Evolutionary conservation across 345 rosid genomes (phyloP), one percentile per base, ranked within the genome.

Genomic region (Lenwebbia sp.): DNA sequence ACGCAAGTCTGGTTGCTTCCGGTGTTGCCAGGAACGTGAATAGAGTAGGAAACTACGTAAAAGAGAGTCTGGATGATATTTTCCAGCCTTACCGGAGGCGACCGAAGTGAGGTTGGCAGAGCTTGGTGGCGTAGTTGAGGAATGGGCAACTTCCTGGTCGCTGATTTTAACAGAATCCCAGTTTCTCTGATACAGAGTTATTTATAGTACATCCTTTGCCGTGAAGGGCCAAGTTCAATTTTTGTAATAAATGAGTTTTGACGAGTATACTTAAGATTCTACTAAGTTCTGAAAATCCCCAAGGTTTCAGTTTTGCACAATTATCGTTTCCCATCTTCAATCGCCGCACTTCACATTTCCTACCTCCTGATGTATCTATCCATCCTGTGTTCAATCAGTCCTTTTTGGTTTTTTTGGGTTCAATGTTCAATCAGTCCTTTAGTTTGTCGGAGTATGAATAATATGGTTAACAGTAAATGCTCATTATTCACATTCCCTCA

Each of bases 1-100:
- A 89, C 15, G 93, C 96, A 37, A 87, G 89, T 58, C 90, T 94
- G 30, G 97, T 93, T 28, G 95, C 96, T 14, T 86, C 97, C 2
- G 96, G 95, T 25, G 96, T 92, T 17, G 92, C 90, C 1, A 93
- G 88, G 88, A 93, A 93, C 87, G 86, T 89, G 88, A 90, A 89
- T 50, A 92, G 88, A 90, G 89, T 93, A 3, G 94, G 95, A 86
- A 91, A 84, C 87, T 90, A 92, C 83, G 21, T 93, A 40, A 93
- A 93, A 89, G 91, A 92, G 85, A 93, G 91, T 19, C 4, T 94
- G 62, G 94, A 92, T 58, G 94, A 93, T 85, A 86, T 93, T 57
- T 74, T 94, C 53, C 89, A 88, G 62, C 92, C 93, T 51, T 92
- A 89, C 70, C 86, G 92, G 83, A 90, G 95, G 86, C 87, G 89